These are phyloP conservation scores for Adenanthera pavonina DNA, from an alignment of 306 rosid species.

Conservation along the genomic window DNA sequence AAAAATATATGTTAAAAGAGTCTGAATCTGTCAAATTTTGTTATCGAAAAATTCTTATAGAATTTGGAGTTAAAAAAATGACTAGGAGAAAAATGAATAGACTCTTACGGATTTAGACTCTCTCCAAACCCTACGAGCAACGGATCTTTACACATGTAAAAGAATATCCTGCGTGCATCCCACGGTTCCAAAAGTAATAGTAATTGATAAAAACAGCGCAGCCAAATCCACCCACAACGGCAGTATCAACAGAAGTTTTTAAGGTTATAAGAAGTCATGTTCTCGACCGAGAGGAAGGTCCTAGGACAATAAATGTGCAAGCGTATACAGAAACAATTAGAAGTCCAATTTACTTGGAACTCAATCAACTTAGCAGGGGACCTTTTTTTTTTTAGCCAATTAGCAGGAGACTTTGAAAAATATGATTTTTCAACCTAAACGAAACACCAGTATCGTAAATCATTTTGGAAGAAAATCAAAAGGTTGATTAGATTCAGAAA, in stretches of 20 bases:
- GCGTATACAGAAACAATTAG: not conserved
- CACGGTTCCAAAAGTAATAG: no score
- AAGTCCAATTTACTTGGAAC: conserved; percentile 1
- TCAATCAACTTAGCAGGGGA: not conserved
- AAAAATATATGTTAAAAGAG: no score
- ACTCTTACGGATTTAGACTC: no score
- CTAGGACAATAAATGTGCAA: not conserved
- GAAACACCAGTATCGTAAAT: not conserved
- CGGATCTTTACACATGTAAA: no score
- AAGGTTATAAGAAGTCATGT: conserved; percentile 1
- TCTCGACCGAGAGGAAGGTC: not conserved
- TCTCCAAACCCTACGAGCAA: no score
- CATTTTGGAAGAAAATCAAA: not conserved
- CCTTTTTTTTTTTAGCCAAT: not conserved
- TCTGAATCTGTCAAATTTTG: no score
- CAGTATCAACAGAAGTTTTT: not conserved
- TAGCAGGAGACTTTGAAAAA: not conserved
- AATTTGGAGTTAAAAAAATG: no score
- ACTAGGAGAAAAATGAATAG: no score
- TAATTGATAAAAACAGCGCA: not conserved
- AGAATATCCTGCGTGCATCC: no score
- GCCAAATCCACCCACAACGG: not conserved
- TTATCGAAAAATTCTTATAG: no score
- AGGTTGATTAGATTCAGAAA: conserved; percentile 24
- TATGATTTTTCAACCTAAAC: not conserved